Evolutionary conservation across 192 early-diverging fungal genomes (phyloP), one percentile per base, ranked within the genome.

Genomic region (Phycomyces nitens): DNA sequence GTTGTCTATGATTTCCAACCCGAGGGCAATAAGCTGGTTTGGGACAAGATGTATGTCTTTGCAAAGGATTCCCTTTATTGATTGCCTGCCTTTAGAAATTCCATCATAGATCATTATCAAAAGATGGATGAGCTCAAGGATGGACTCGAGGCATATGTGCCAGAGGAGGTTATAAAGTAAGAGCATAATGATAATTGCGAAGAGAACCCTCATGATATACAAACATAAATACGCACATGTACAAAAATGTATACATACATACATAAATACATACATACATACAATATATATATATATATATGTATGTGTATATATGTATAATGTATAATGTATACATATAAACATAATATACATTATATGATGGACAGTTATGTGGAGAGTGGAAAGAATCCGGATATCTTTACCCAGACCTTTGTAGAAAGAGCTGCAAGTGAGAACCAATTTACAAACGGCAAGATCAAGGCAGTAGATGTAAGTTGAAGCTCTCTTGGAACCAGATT

Each of bases 1-100:
- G 77, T 79, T 21, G 81, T 82, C 57, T 79, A 82, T 51, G 81
- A 82, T 54, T 82, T 82, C 59, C 81, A 82, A 57, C 58, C 72
- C 4, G 78, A 77, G 9, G 66, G 66, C 18, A 78, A 78, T 52
- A 58, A 70, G 6, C 70, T 76, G 39, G 77, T 82, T 0, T 72
- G 75, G 63, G 72, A 82, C 51, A 82, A 82, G 64, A 75, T 82
- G 81, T 82, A 72, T 50, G 62, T 53, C 21, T 52, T 7, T n/a
- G n/a, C n/a, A n/a, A n/a, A n/a, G n/a, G n/a, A n/a, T n/a, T n/a
- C n/a, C n/a, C n/a, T n/a, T n/a, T n/a, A n/a, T n/a, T n/a, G n/a
- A n/a, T n/a, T 44, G 27, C n/a, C 21, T 47, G 8, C 34, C 42
- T 18, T 58, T 38, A 76, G 74, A 0, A 76, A 76, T 50, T 29